Evolutionary conservation across 2,329 filamentous ascomycete genomes (phyloP).

Genomic region (Sporothrix brunneoviolacea): DNA sequence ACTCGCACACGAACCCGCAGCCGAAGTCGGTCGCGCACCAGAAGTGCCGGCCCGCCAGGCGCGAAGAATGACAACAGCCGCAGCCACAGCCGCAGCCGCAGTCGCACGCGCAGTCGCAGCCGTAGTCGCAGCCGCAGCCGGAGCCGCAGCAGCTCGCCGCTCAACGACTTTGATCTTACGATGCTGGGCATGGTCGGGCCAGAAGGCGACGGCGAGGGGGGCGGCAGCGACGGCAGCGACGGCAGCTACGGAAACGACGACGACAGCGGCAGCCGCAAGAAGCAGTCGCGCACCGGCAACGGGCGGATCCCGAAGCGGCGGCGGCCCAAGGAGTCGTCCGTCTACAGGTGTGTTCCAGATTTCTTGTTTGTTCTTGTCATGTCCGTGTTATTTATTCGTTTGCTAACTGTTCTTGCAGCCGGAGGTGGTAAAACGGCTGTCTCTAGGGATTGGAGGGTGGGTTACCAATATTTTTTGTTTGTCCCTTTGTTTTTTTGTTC

Average conservation of each 20-base stretch:
- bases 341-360: conserved; percentile 1
- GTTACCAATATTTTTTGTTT: too few relatives aligned
- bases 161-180: conserved; percentile 20
- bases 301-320: conserved; percentile 7
- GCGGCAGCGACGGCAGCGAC: not conserved
- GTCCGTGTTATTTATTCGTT: not conserved
- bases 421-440: conserved; percentile 4
- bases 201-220: conserved; percentile 4
- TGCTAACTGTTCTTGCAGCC: not conserved
- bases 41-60: too few relatives aligned
- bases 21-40: too few relatives aligned
- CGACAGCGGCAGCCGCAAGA: not conserved
- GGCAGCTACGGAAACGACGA: not conserved
- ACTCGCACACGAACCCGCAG: too few relatives aligned
- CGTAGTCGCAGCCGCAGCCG: not conserved
- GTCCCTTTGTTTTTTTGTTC: not conserved
- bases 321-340: conserved; percentile 4
- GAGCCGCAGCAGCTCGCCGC: conserved; percentile 20
- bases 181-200: conserved; percentile 23
- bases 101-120: not conserved
- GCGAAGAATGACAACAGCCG: not conserved
- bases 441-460: too few relatives aligned
- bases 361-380: not conserved
- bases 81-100: not conserved
- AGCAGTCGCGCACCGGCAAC: not conserved